Base-by-base conservation (phyloP, 202 grass and related monocot species). In the Zoysia matrella region DNA sequence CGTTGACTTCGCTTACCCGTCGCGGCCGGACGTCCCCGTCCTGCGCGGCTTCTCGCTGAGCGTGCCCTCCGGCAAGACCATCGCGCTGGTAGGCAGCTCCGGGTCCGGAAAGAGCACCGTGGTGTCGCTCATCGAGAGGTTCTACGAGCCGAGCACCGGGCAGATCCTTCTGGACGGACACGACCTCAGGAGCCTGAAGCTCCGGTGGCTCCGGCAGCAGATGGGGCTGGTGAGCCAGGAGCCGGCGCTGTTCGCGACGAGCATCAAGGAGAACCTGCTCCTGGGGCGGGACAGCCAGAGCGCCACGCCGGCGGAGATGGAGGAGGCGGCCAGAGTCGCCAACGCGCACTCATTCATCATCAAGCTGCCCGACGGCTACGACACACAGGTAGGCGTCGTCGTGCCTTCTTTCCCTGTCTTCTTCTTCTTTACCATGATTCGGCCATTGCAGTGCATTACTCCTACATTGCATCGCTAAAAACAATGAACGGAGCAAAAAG, bases 331-430 rank as follows among this genome's bases (percentile, higher is more conserved):
- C 54, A 87, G 91, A 78, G 96, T 99, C 18, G 96, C 96, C 85
- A 99, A 99, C 92, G 96, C 96, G 8, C 96, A 99, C 81, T 99
- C 96, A 58, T 99, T 99, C 91, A 86, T 99, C 78, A 71, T 99
- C 82, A 99, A 99, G 89, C 91, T 99, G 46, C 96, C 96, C 22
- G 83, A 99, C 56, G 93, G 80, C 65, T 99, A 99, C 83, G 89
- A 99, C 83, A 95, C 96, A 6, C 96, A 99, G 93, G 95, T 73
- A 16, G 11, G 30, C 30, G 30, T 36, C 30, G 30, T 36, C 30
- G 30, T 12, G 7, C 6, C 8, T 0, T 0, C 16, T 69, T 69
- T 18, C 13, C 6, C 6, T 47, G 30, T 36, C 30, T 36, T 36
- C 30, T 36, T 36, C 30, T 36, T 36, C 30, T 36, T 36, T 36